A percentile compares a stretch with the other conserved stretches of the same genome.
Evolutionary conservation across 2,329 filamentous ascomycete genomes (phyloP).

Genomic region (Diaporthe citri): DNA sequence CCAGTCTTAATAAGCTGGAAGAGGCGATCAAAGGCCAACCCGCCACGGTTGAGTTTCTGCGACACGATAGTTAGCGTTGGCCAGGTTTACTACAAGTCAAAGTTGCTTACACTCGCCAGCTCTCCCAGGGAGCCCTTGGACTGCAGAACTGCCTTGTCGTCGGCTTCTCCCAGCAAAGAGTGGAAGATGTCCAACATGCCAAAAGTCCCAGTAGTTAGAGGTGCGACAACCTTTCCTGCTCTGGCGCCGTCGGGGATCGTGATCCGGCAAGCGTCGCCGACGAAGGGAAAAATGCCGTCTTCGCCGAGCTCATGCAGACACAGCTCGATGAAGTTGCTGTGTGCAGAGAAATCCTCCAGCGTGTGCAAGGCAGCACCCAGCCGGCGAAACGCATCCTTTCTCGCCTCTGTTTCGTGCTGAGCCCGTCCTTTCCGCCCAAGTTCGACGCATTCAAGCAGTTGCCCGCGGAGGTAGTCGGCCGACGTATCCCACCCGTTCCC

Average conservation of each 20-base stretch:
- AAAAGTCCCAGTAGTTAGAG: conserved; percentile 67
- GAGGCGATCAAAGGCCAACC: conserved; percentile 48
- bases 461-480: conserved; percentile 46
- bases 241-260: conserved; percentile 47
- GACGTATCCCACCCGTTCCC: conserved; percentile 48
- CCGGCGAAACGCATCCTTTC: conserved; percentile 45
- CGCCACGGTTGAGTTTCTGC: conserved; percentile 46
- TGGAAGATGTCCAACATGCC: conserved; percentile 55
- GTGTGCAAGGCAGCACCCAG: conserved; percentile 66
- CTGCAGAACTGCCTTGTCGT: conserved; percentile 49
- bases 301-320: conserved; percentile 64
- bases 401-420: conserved; percentile 41
- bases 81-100: no score
- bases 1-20: conserved; percentile 47
- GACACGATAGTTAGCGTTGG: neutral
- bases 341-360: conserved; percentile 66
- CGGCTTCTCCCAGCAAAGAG: conserved; percentile 48
- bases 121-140: conserved; percentile 47
- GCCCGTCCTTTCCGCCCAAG: conserved; percentile 44
- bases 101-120: conserved; percentile 42
- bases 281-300: conserved; percentile 63
- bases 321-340: conserved; percentile 67
- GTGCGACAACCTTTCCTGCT: conserved; percentile 57
- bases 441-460: conserved; percentile 45
- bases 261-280: conserved; percentile 55